Evolutionary conservation across 257 asterid genomes (phyloP).

Genomic region (Gentiana straminea): DNA sequence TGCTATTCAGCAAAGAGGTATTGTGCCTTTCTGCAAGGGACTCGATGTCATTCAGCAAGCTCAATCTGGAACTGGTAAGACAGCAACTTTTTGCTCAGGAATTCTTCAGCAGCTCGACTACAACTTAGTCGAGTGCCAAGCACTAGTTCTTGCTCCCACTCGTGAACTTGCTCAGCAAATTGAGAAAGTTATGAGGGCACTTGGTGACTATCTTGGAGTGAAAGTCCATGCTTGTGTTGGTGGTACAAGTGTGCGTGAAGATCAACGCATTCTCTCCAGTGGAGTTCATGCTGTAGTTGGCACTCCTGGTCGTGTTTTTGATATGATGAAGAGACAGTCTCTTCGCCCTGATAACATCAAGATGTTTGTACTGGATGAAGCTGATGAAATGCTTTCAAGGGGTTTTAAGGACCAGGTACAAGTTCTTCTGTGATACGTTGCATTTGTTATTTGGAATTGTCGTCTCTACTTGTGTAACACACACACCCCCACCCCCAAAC

Average conservation of each 20-base stretch:
- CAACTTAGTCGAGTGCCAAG: slow-evolving; percentile 55
- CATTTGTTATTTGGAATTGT: too few species aligned
- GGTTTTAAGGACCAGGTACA: slow-evolving; percentile 84
- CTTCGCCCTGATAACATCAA: slow-evolving; percentile 55
- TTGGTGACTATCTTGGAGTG: slow-evolving; percentile 83
- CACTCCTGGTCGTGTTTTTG: slow-evolving; percentile 87
- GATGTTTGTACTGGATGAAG: slow-evolving; percentile 84
- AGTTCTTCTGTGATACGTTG: too few species aligned
- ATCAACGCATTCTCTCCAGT: slow-evolving; percentile 59
- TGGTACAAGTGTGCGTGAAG: slow-evolving; percentile 88
- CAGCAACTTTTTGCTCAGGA: slow-evolving; percentile 85
- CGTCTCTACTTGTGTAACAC: too few species aligned
- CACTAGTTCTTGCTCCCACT: slow-evolving; percentile 73
- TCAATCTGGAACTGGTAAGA: slow-evolving; percentile 78
- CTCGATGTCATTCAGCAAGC: slow-evolving; percentile 89
- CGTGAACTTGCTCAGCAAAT: slow-evolving; percentile 78
- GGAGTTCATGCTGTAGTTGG: slow-evolving; percentile 90
- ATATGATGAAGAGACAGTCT: slow-evolving; percentile 62
- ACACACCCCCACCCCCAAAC: too few species aligned
- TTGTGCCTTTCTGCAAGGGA: slow-evolving; percentile 73
- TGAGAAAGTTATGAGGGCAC: slow-evolving; percentile 82
- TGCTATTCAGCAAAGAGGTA: slow-evolving; percentile 89
- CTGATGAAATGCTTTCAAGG: slow-evolving; percentile 82
- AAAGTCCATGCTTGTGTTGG: slow-evolving; percentile 88
- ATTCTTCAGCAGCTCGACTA: slow-evolving; percentile 75